These are phyloP conservation scores for Ustilago esculenta DNA, from an alignment of 1,284 basidiomycete genomes.

Conservation along the genomic window DNA sequence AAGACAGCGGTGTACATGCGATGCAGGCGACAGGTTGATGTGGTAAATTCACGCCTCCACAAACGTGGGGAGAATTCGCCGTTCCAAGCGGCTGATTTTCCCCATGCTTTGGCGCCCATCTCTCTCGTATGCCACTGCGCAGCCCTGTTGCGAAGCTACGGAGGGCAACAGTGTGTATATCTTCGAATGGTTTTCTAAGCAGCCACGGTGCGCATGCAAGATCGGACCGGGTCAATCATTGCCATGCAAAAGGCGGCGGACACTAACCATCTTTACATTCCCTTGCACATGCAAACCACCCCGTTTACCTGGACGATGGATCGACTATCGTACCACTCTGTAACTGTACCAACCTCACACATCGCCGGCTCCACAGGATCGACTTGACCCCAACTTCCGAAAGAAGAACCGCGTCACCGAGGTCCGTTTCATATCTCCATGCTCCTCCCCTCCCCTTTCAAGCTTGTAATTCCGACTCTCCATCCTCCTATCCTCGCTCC, in stretches of 20 bases:
- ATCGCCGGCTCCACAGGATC: slow-evolving; percentile 29
- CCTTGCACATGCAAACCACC: slow-evolving; percentile 1
- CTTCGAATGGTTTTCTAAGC: neutral
- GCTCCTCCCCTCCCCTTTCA: neutral
- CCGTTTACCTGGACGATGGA: slow-evolving; percentile 1
- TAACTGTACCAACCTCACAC: slow-evolving; percentile 12
- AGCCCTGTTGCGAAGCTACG: too few relatives aligned
- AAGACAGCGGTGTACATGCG: neutral
- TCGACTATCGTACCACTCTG: slow-evolving; percentile 1
- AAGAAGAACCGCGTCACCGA: slow-evolving; percentile 66
- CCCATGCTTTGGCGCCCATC: too few relatives aligned
- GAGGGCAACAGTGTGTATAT: neutral
- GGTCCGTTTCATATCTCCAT: slow-evolving; percentile 45
- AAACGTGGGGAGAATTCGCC: too few relatives aligned
- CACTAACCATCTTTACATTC: slow-evolving; percentile 30
- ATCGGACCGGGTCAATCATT: slow-evolving; percentile 3
- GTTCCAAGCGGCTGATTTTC: too few relatives aligned
- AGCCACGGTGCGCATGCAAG: slow-evolving; percentile 16
- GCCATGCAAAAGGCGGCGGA: slow-evolving; percentile 36
- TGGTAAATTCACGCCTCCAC: too few relatives aligned
- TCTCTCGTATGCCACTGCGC: too few relatives aligned
- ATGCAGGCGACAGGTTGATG: slow-evolving; percentile 11
- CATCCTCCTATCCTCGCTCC: neutral
- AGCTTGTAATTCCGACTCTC: neutral
- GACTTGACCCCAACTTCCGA: slow-evolving; percentile 59